Base-by-base conservation (phyloP, 192 early-diverging fungal genomes). In the Gonapodya prolifera region DNA sequence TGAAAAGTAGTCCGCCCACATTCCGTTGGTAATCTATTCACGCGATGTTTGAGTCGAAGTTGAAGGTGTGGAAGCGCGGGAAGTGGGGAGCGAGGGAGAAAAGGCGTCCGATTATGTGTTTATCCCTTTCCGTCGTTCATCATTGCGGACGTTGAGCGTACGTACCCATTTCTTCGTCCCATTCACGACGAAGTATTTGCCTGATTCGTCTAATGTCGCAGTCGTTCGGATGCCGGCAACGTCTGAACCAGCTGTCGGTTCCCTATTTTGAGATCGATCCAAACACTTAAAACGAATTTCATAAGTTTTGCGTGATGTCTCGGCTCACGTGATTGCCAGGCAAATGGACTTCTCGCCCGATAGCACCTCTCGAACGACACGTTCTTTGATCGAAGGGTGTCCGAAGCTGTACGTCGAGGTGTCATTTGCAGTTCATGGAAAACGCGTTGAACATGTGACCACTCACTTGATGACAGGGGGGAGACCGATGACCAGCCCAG, bases 111-210 rank as follows among this genome's bases (percentile, higher is more conserved):
- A 69, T 18, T 69, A 69, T n/a, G n/a, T 69, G 69, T 18, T 69
- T 18, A n/a, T 69, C n/a, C 18, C 69, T n/a, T 18, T 69, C n/a
- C n/a, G 69, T 69, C 18, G n/a, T 69, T n/a, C 69, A 69, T n/a
- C n/a, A 23, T 2, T 28, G 34, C 33, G 35, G 34, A 70, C 16
- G 23, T 30, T 28, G 33, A 33, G 28, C 78, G 75, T 76, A 79
- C 70, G 0, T 82, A 87, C 85, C 87, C 87, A 88, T 74, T 88
- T 88, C 77, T 89, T 88, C 18, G 76, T 18, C 35, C 77, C 87
- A 77, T 89, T 89, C 2, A 89, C 87, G 61, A 89, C 86, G 80
- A 82, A 87, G 77, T 78, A 78, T 78, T 87, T 87, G 0, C 85
- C 85, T 74, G 75, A 69, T 18, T 80, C 76, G 17, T 79, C 80